Evolutionary conservation across 2,329 filamentous ascomycete species (phyloP).

Genomic region (Xylaria sp.): DNA sequence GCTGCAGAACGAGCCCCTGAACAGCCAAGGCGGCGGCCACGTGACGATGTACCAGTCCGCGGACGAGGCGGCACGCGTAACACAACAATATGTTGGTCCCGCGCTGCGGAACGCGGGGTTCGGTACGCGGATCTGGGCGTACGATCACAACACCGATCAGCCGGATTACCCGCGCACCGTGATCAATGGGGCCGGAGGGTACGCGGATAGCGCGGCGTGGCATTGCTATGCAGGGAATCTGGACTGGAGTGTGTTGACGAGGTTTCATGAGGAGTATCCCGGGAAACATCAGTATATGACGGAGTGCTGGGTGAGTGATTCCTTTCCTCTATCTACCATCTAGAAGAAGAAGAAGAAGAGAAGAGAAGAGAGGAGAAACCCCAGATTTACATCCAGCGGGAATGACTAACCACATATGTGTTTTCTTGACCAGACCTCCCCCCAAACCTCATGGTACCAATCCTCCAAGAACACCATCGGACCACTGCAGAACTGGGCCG

Average conservation of each 20-base stretch:
- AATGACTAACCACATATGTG: background rate
- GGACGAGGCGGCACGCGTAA: slow-evolving; percentile 46
- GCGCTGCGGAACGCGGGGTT: slow-evolving; percentile 47
- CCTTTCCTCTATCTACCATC: no score
- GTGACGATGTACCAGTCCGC: slow-evolving; percentile 47
- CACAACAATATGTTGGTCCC: slow-evolving; percentile 47
- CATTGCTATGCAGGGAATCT: slow-evolving; percentile 48
- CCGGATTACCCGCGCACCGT: slow-evolving; percentile 48
- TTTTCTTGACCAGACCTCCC: slow-evolving; percentile 35
- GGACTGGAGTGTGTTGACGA: slow-evolving; percentile 46
- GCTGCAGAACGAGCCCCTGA: slow-evolving; percentile 52
- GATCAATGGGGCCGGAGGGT: slow-evolving; percentile 40
- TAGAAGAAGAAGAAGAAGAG: background rate
- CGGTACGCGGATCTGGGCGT: slow-evolving; percentile 53
- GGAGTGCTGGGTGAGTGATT: slow-evolving; percentile 47
- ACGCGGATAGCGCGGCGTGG: slow-evolving; percentile 47
- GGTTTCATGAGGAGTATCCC: slow-evolving; percentile 49
- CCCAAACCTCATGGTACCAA: slow-evolving; percentile 45
- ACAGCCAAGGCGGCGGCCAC: slow-evolving; percentile 46
- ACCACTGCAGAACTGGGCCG: slow-evolving; percentile 56
- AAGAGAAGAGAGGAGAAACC: no score
- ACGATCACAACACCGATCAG: slow-evolving; percentile 49
- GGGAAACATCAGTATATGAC: slow-evolving; percentile 53
- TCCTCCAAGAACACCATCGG: slow-evolving; percentile 48
- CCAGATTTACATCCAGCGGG: no score